Evolutionary conservation across 345 rosid species (phyloP), one percentile per base, ranked within the genome.

Genomic region (Hibiscus trionum): DNA sequence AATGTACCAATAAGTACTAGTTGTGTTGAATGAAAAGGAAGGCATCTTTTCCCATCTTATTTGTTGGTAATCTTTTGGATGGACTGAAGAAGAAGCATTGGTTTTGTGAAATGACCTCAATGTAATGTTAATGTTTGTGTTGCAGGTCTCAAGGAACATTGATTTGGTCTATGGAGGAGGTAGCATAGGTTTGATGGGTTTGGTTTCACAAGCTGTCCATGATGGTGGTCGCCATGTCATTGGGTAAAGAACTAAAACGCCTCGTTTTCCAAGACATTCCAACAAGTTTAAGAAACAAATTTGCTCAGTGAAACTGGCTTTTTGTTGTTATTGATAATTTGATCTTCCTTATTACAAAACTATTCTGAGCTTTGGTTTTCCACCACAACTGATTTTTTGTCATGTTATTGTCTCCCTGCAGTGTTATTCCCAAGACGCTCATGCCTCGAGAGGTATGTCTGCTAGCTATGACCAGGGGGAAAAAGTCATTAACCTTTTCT

Each of bases 401-500:
- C 93, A 83, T 82, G 81, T 88, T 90, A 72, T 79, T 90, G 91
- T 85, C 88, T 83, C 79, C 75, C 80, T 76, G 84, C 96, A 96
- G 99, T 82, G 90, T 96, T 77, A 96, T 96, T 87, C 99, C 99
- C 88, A 93, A 91, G 96, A 96, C 98, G 84, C 97, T 96, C 91
- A 93, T 93, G 99, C 99, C 97, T 85, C 93, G 95, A 89, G 98
- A 96, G 98, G 99, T 96, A 86, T 85, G 96, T 85, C 84, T 83
- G 83, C 47, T 44, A 1, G 47, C 14, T 11, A 44, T 10, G 3
- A 44, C 47, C 47, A 44, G 47, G 47, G 44, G 47, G 12, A 8
- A 44, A 44, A 44, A 44, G 12, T 11, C 14, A 44, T 44, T 44
- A 44, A 44, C 47, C 4, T 44, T 44, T 44, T 44, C 47, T 44